Evolutionary conservation across 345 rosid species (phyloP).

Genomic region (Gossypioides kirkii): DNA sequence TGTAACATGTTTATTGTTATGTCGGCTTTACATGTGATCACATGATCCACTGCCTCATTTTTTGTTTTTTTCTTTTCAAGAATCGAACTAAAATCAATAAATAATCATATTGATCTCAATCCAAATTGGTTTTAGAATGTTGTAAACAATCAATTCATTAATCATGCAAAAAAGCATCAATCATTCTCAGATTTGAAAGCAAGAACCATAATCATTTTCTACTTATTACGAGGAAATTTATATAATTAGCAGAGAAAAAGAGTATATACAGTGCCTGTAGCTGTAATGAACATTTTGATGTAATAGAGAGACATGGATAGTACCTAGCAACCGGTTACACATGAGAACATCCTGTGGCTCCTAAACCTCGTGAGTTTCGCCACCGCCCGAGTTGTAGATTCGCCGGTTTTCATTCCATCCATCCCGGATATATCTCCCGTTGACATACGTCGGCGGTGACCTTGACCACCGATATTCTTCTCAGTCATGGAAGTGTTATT

Average conservation of each 20-base stretch:
- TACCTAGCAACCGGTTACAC: constrained; percentile 14
- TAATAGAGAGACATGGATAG: background rate
- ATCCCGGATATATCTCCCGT: constrained; percentile 36
- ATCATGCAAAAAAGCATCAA: background rate
- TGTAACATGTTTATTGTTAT: background rate
- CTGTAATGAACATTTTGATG: background rate
- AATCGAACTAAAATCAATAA: background rate
- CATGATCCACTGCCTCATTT: background rate
- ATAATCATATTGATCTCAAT: no score
- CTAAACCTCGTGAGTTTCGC: constrained; percentile 47
- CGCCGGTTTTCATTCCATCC: background rate
- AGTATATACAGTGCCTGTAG: background rate
- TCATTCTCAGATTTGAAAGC: background rate
- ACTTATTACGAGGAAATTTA: background rate
- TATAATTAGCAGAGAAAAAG: background rate
- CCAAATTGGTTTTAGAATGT: no score
- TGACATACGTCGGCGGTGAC: constrained; percentile 45
- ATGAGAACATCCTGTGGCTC: constrained; percentile 63
- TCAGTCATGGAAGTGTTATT: background rate
- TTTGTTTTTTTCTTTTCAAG: background rate
- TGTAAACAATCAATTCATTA: background rate
- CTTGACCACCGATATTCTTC: background rate
- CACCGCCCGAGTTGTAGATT: constrained; percentile 17
- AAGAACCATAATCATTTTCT: background rate
- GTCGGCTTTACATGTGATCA: background rate